Percentiles rank a stretch among this genome's conserved stretches.
Conservation (phyloP, 1,284 basidiomycete species). For the Peniophora sp. region DNA sequence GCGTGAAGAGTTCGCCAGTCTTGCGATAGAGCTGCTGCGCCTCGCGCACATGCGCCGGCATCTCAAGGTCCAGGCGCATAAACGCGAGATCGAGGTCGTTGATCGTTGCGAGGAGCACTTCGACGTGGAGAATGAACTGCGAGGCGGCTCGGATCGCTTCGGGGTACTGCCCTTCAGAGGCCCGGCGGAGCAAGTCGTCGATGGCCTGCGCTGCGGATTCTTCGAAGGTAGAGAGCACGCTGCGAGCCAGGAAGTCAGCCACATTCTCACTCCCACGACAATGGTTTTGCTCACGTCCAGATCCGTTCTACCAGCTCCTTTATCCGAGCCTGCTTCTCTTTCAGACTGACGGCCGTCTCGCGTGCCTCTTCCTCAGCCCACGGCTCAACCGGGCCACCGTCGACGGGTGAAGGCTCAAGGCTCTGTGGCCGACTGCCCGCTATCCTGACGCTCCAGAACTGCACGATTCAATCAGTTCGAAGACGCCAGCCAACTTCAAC, state of each 20-base stretch:
- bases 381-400: constrained; percentile 18
- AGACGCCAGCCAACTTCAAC: not conserved
- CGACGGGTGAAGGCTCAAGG: constrained; percentile 32
- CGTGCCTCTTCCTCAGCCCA: constrained; percentile 70
- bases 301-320: constrained; percentile 98
- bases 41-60: constrained; percentile 86
- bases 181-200: constrained; percentile 95
- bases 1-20: constrained; percentile 96
- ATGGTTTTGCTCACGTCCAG: constrained; percentile 67
- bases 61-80: constrained; percentile 67
- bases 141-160: constrained; percentile 98
- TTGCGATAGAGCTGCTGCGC: constrained; percentile 98
- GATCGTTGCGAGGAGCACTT: constrained; percentile 94
- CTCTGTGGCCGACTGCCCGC: constrained; percentile 67
- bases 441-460: constrained; percentile 99
- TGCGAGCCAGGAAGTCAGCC: constrained; percentile 18
- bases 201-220: constrained; percentile 99
- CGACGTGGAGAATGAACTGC: constrained; percentile 97
- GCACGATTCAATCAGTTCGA: constrained; percentile 6
- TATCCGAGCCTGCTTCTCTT: constrained; percentile 90
- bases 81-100: constrained; percentile 95
- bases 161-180: constrained; percentile 92
- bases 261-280: not conserved
- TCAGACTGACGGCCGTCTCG: constrained; percentile 80
- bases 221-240: constrained; percentile 94